These are phyloP conservation scores for Barnettozyma populi DNA, from an alignment of 805 yeast species.

Conservation along the genomic window DNA sequence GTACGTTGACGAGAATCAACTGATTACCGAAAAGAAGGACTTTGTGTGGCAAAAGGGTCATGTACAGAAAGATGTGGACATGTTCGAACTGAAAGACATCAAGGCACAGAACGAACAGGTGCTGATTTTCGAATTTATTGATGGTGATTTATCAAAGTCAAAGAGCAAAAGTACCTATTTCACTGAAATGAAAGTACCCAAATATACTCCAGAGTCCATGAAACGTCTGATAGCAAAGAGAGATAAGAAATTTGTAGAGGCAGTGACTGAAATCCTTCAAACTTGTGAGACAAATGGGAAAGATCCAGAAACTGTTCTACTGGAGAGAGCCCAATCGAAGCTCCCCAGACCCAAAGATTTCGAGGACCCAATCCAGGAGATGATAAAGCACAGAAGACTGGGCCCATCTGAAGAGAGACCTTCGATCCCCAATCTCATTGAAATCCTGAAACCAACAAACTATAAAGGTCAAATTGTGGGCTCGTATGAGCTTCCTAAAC, in stretches of 20 bases:
- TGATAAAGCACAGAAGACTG: conserved; percentile 34
- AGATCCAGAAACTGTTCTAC: conserved; percentile 40
- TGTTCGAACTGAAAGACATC: conserved; percentile 41
- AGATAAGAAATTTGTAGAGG: conserved; percentile 43
- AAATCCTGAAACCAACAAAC: conserved; percentile 42
- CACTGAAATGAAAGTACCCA: conserved; percentile 44
- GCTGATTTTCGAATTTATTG: conserved; percentile 71
- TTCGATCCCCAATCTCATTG: conserved; percentile 44
- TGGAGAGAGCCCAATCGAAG: conserved; percentile 27
- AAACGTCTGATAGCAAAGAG: conserved; percentile 55
- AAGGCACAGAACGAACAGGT: conserved; percentile 40
- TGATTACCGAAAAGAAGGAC: conserved; percentile 34
- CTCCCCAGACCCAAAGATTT: conserved; percentile 47
- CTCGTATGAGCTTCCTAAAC: conserved; percentile 41
- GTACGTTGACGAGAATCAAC: conserved; percentile 75
- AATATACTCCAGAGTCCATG: conserved; percentile 50
- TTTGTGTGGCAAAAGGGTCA: conserved; percentile 41
- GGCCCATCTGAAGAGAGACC: conserved; percentile 32
- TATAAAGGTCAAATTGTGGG: conserved; percentile 62
- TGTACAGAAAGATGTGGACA: conserved; percentile 50
- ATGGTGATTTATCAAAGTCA: conserved; percentile 49
- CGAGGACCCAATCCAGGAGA: conserved; percentile 57
- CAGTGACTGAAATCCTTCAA: conserved; percentile 33
- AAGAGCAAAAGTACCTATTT: conserved; percentile 39
- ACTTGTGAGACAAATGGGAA: conserved; percentile 25